Conservation (phyloP, 768 basidiomycete genomes). For the Lactarius evosmus region DNA sequence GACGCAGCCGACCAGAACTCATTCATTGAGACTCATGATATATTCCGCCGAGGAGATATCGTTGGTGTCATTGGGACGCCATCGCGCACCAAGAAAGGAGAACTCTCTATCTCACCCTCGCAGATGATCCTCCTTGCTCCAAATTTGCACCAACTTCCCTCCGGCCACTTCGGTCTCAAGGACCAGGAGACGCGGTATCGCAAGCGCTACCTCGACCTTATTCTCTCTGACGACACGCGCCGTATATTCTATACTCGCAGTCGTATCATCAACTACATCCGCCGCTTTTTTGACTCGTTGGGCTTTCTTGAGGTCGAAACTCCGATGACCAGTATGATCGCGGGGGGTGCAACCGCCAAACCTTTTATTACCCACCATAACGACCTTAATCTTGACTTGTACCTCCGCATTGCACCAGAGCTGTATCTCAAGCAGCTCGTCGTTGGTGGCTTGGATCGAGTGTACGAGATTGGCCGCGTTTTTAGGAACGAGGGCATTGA, state of each 20-base stretch:
- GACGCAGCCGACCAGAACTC: slow-evolving; percentile 60
- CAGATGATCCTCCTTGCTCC: slow-evolving; percentile 88
- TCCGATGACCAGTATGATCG: slow-evolving; percentile 94
- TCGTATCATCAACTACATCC: slow-evolving; percentile 88
- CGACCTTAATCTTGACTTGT: slow-evolving; percentile 93
- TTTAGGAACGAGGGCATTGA: slow-evolving; percentile 99
- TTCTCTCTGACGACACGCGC: slow-evolving; percentile 87
- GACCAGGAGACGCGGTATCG: slow-evolving; percentile 97
- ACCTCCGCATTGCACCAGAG: slow-evolving; percentile 96
- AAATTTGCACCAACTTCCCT: slow-evolving; percentile 94
- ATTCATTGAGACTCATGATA: slow-evolving; percentile 72
- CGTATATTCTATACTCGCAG: slow-evolving; percentile 88
- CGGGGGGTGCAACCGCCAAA: slow-evolving; percentile 97
- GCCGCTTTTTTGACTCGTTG: slow-evolving; percentile 82
- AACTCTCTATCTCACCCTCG: slow-evolving; percentile 83
- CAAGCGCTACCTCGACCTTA: slow-evolving; percentile 98
- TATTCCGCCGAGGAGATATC: slow-evolving; percentile 94
- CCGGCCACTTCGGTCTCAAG: slow-evolving; percentile 89
- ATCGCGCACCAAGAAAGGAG: slow-evolving; percentile 91
- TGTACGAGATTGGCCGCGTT: slow-evolving; percentile 97
- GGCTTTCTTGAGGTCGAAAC: slow-evolving; percentile 99
- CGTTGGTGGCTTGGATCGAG: slow-evolving; percentile 95
- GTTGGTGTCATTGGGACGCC: slow-evolving; percentile 90
- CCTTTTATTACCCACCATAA: slow-evolving; percentile 99
- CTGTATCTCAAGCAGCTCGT: slow-evolving; percentile 97